Evolutionary conservation across 2,329 filamentous ascomycete genomes (phyloP).

Genomic region (Trichoderma harzianum): DNA sequence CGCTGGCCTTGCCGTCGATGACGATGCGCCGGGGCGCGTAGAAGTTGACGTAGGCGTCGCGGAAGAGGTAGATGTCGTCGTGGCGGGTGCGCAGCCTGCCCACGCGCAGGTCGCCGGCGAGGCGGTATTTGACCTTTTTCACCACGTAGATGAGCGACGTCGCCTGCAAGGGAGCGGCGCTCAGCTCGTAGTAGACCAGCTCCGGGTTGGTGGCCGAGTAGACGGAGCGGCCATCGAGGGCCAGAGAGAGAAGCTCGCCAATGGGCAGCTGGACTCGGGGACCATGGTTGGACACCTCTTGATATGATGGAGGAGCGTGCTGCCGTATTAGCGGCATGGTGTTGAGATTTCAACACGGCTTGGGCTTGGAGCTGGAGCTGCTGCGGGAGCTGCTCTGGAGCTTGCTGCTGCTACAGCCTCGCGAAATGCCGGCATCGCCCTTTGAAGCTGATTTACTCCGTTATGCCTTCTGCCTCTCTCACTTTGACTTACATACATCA

Average conservation of each 20-base stretch:
- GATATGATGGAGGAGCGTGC: constrained; percentile 11
- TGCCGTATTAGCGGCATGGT: not conserved
- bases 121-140: constrained; percentile 15
- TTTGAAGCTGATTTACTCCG: not conserved
- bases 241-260: constrained; percentile 1
- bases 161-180: constrained; percentile 2
- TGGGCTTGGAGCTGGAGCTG: not conserved
- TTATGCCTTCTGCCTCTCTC: not conserved
- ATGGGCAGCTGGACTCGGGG: constrained; percentile 11
- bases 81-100: constrained; percentile 4
- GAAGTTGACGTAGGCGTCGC: constrained; percentile 14
- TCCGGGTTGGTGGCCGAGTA: constrained; percentile 7
- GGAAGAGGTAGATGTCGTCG: constrained; percentile 11
- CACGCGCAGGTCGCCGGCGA: not conserved
- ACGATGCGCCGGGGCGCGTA: constrained; percentile 13
- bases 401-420: not conserved
- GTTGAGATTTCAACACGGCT: not conserved
- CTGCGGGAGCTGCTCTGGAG: not conserved
- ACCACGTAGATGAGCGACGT: constrained; percentile 7
- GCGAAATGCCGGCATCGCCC: constrained; percentile 5
- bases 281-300: constrained; percentile 12
- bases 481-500: not conserved
- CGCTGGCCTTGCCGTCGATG: constrained; percentile 9
- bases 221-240: constrained; percentile 4
- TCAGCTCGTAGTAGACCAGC: constrained; percentile 13